A percentile compares a stretch with the other conserved stretches of the same genome.
Conservation (phyloP, 129 eudicot species). For the Logfia minima region DNA sequence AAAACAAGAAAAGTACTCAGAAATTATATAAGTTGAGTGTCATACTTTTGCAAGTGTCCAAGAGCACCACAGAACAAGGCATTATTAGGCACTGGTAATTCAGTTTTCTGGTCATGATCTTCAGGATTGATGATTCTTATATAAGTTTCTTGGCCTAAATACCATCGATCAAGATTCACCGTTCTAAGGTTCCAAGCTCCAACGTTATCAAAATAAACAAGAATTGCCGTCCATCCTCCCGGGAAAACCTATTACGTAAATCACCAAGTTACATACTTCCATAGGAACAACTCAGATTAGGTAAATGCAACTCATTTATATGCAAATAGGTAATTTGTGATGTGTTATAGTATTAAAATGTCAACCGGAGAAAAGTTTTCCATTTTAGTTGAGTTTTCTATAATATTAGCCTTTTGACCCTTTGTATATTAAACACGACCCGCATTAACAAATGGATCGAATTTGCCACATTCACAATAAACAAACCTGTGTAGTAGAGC, state of each 20-base stretch:
- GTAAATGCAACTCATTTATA: no score
- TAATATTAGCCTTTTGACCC: no score
- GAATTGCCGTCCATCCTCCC: conserved; percentile 93
- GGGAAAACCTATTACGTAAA: conserved; percentile 61
- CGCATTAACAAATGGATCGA: background rate
- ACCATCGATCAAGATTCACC: conserved; percentile 89
- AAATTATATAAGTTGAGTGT: background rate
- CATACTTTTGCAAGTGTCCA: conserved; percentile 59
- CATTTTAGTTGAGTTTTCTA: no score
- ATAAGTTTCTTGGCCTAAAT: conserved; percentile 88
- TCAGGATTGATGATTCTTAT: conserved; percentile 71
- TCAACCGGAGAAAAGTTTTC: no score
- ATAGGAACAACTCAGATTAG: background rate
- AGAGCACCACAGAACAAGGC: conserved; percentile 86
- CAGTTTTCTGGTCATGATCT: conserved; percentile 65
- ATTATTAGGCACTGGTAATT: conserved; percentile 69
- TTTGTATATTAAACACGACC: no score
- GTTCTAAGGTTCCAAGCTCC: conserved; percentile 95
- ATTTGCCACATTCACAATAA: background rate
- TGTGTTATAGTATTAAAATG: no score
- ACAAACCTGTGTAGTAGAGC: conserved; percentile 75
- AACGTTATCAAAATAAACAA: conserved; percentile 73
- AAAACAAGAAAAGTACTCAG: background rate
- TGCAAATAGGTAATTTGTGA: no score
- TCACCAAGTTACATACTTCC: background rate